Evolutionary conservation across 257 asterid genomes (phyloP), one percentile per base, ranked within the genome.

Genomic region (Mitragyna speciosa): DNA sequence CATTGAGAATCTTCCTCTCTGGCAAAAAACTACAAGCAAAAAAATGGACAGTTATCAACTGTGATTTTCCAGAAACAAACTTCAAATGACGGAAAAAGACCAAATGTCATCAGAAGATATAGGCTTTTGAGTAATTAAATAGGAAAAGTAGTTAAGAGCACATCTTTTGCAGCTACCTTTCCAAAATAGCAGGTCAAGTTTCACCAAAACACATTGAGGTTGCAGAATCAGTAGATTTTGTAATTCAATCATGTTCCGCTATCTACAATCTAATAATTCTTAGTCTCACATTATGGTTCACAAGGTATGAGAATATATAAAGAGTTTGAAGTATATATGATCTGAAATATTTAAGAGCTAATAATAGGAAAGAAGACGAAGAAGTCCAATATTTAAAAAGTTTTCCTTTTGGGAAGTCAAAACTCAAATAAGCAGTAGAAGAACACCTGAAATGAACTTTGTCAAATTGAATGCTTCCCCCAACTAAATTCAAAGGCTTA

Each of bases 1-100:
- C 99, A 78, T 96, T 91, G 72, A 96, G 94, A 85, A 96, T 96
- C 90, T 92, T 94, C 83, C 99, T 94, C 73, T 94, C 99, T 71
- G 90, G 70, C 80, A 93, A 76, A 84, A 92, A 96, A 86, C 99
- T 93, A 79, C 20, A 81, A 77, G 76, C 70, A 84, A 75, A 85
- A 78, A 73, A 80, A 48, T 64, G 70, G 43, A 69, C 31, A 59
- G 73, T 81, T 82, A 84, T 76, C 75, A 83, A 56, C 36, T 30
- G 17, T 64, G 48, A 45, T 20, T 36, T 54, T 39, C 72, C 45
- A 69, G 45, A 41, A 49, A 49, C 28, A 49, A 48, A 75, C 66
- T 30, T 79, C 11, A 78, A 58, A 17, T 31, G 66, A 64, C 7
- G 76, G 76, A n/a, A 7, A 47, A 47, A 43, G 41, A 39, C 20